phyloP scores from a whole-genome alignment of 1,139 yeast species.

The Yamadazyma epiphylla region DNA sequence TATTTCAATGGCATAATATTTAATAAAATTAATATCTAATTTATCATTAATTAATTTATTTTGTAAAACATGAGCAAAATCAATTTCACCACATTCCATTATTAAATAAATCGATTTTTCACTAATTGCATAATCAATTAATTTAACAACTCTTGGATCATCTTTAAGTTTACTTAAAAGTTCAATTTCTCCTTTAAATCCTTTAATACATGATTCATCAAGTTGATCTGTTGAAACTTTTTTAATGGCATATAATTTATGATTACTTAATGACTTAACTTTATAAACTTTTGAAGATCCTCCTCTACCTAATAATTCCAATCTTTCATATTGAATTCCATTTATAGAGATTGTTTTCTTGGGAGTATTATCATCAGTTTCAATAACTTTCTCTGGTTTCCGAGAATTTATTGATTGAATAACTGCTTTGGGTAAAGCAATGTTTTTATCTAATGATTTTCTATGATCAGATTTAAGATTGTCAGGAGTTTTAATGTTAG shows the following conservation, averaged over 20 bases:
- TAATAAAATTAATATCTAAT: constrained; percentile 73
- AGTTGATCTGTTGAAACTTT: constrained; percentile 78
- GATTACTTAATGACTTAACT: constrained; percentile 53
- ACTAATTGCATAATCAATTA: constrained; percentile 69
- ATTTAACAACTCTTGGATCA: constrained; percentile 71
- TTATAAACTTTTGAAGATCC: constrained; percentile 92
- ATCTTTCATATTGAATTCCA: constrained; percentile 62
- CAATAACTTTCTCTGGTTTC: constrained; percentile 7
- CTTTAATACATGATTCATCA: constrained; percentile 67
- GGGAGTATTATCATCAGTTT: constrained; percentile 11
- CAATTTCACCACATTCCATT: constrained; percentile 96
- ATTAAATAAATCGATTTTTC: constrained; percentile 66
- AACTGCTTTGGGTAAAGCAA: constrained; percentile 12
- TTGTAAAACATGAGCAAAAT: constrained; percentile 76
- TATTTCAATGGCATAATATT: constrained; percentile 79
- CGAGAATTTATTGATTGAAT: constrained; percentile 12
- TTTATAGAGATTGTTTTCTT: constrained; percentile 42
- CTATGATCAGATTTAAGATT: background rate
- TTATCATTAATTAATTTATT: constrained; percentile 39
- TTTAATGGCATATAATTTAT: constrained; percentile 72
- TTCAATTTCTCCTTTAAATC: constrained; percentile 89
- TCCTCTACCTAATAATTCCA: constrained; percentile 84
- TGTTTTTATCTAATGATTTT: background rate
- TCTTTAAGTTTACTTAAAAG: constrained; percentile 58
- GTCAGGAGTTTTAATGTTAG: too few species aligned